These are phyloP conservation scores for Penicillium paneum DNA, from an alignment of 2,329 filamentous ascomycete genomes.

Conservation along the genomic window DNA sequence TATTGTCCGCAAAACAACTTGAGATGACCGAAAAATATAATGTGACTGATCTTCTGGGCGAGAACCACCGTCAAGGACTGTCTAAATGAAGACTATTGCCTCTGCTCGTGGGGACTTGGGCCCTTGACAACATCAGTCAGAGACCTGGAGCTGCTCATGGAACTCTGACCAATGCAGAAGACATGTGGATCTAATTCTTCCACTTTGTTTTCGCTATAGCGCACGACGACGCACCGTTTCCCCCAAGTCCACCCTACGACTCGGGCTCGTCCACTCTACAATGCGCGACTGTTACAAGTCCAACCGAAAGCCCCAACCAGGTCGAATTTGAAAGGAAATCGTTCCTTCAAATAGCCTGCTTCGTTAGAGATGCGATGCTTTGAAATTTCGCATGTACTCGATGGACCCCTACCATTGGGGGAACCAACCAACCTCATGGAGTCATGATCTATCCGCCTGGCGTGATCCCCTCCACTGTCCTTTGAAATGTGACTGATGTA, in stretches of 20 bases:
- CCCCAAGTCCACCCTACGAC: conserved; percentile 4
- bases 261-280: conserved; percentile 7
- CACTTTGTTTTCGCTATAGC: conserved; percentile 26
- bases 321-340: conserved; percentile 13
- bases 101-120: conserved; percentile 14
- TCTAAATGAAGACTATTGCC: conserved; percentile 15
- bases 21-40: conserved; percentile 16
- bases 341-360: not conserved
- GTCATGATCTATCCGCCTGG: conserved; percentile 48
- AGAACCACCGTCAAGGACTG: conserved; percentile 3
- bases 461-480: conserved; percentile 34
- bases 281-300: conserved; percentile 3
- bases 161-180: conserved; percentile 17
- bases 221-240: no score
- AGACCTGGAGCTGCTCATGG: conserved; percentile 24
- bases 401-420: conserved; percentile 28
- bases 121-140: conserved; percentile 28
- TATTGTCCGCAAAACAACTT: conserved; percentile 8
- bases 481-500: conserved; percentile 52
- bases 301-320: conserved; percentile 1
- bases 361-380: conserved; percentile 7
- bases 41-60: conserved; percentile 12
- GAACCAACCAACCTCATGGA: conserved; percentile 49
- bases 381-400: conserved; percentile 14
- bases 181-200: conserved; percentile 26